These are phyloP conservation scores for Didymella segeticola DNA, from an alignment of 2,329 filamentous ascomycete genomes.

Conservation along the genomic window DNA sequence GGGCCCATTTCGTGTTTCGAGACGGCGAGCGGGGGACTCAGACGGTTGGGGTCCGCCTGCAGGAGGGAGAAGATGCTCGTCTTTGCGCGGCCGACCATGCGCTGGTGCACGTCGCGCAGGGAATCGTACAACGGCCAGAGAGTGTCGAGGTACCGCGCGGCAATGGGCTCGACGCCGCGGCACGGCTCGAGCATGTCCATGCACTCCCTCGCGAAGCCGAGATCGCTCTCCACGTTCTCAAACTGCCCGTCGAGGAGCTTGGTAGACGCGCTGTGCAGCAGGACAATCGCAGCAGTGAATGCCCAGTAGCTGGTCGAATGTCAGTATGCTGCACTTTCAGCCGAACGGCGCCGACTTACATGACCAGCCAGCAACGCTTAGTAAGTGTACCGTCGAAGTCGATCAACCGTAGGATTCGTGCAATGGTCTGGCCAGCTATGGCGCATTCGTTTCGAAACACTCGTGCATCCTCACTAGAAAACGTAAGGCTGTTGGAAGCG, in stretches of 20 bases:
- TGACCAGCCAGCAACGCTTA: slow-evolving; percentile 48
- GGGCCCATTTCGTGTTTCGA: slow-evolving; percentile 44
- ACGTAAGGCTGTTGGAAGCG: slow-evolving; percentile 29
- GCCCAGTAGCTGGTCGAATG: slow-evolving; percentile 41
- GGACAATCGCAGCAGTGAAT: slow-evolving; percentile 44
- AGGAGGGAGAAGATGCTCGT: slow-evolving; percentile 46
- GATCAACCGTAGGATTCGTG: slow-evolving; percentile 44
- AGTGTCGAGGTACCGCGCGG: slow-evolving; percentile 40
- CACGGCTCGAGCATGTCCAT: slow-evolving; percentile 46
- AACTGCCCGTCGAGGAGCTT: slow-evolving; percentile 43
- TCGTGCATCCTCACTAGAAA: slow-evolving; percentile 36
- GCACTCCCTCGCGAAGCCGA: slow-evolving; percentile 43
- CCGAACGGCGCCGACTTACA: slow-evolving; percentile 29
- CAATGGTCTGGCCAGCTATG: slow-evolving; percentile 45
- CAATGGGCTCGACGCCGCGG: slow-evolving; percentile 41
- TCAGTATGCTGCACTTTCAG: background rate
- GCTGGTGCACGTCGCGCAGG: slow-evolving; percentile 41
- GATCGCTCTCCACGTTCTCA: slow-evolving; percentile 42
- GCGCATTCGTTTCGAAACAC: slow-evolving; percentile 42
- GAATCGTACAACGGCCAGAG: slow-evolving; percentile 46
- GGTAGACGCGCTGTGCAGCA: slow-evolving; percentile 44
- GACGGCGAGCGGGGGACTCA: slow-evolving; percentile 39
- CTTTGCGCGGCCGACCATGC: slow-evolving; percentile 40
- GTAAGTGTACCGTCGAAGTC: slow-evolving; percentile 45
- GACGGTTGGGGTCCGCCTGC: slow-evolving; percentile 31